Evolutionary conservation across 2,329 filamentous ascomycete species (phyloP).

Genomic region (Zasmidium cellare): DNA sequence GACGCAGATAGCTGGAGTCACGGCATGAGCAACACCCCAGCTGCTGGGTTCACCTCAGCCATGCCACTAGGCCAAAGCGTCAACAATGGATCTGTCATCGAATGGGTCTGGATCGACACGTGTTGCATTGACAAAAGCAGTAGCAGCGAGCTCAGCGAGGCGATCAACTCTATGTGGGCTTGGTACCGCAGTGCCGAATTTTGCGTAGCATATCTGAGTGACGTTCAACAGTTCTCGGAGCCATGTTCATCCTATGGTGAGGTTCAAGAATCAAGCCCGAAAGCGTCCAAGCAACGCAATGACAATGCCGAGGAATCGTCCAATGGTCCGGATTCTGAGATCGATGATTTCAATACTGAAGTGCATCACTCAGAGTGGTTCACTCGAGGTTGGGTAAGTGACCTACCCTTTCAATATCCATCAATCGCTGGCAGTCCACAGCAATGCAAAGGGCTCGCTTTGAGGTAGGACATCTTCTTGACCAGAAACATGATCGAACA

Average conservation of each 20-base stretch:
- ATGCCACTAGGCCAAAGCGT: too few relatives aligned
- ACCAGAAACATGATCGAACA: too few relatives aligned
- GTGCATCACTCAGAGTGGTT: not conserved
- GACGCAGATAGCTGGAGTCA: too few relatives aligned
- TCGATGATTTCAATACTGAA: not conserved
- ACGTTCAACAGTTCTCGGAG: not conserved
- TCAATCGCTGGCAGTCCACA: too few relatives aligned
- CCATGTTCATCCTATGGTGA: not conserved
- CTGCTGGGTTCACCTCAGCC: too few relatives aligned
- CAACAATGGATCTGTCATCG: not conserved
- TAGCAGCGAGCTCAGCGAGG: slow-evolving; percentile 17
- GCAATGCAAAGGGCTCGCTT: too few relatives aligned
- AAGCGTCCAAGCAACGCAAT: not conserved
- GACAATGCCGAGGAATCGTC: too few relatives aligned
- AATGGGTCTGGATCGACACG: slow-evolving; percentile 22
- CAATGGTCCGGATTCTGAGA: not conserved
- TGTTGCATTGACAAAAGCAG: slow-evolving; percentile 23
- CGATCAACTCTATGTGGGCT: slow-evolving; percentile 22
- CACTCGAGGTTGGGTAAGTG: not conserved
- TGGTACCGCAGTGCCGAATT: slow-evolving; percentile 18
- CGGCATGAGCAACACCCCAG: too few relatives aligned
- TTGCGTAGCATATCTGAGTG: slow-evolving; percentile 19
- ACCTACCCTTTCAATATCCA: too few relatives aligned
- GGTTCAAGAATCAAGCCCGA: not conserved
- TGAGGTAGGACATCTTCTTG: too few relatives aligned